A percentile compares a stretch with the other conserved stretches of the same genome.
phyloP scores from a whole-genome alignment of 2,329 filamentous ascomycete genomes.

The Pyricularia grisea region DNA sequence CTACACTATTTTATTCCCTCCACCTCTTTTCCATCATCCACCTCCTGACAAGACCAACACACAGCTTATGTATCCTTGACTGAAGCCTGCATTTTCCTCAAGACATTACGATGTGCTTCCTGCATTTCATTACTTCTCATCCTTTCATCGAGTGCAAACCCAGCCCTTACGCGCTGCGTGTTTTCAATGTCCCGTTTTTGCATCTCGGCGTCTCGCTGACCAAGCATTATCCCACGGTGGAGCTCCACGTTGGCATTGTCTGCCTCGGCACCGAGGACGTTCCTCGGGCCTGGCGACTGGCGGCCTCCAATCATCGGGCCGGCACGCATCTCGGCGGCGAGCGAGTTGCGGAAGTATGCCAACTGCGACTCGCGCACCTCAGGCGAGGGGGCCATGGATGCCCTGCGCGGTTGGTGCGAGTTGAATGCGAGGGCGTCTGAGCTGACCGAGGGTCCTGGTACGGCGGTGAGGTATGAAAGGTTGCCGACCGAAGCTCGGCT shows the following conservation, averaged over 20 bases:
- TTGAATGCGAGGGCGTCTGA: conserved; percentile 33
- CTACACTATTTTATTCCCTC: too few species aligned
- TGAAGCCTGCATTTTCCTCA: conserved; percentile 65
- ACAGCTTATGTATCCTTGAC: conserved; percentile 22
- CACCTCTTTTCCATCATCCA: neutral
- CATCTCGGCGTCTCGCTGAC: conserved; percentile 54
- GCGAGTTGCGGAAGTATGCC: conserved; percentile 56
- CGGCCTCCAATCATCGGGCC: conserved; percentile 17
- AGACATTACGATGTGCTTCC: conserved; percentile 66
- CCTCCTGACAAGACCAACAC: neutral
- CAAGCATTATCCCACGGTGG: conserved; percentile 46
- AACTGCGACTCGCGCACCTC: conserved; percentile 48
- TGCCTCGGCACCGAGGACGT: conserved; percentile 13
- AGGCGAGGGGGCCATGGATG: conserved; percentile 23
- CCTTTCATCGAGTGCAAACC: conserved; percentile 59
- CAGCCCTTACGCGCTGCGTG: conserved; percentile 45
- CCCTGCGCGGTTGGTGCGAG: conserved; percentile 44
- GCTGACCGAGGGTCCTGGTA: conserved; percentile 12
- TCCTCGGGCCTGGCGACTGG: conserved; percentile 21
- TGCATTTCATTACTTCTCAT: conserved; percentile 71
- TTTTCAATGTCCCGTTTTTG: conserved; percentile 49
- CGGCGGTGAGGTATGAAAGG: neutral
- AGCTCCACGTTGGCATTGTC: conserved; percentile 35
- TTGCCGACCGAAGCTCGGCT: neutral
- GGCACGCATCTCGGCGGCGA: conserved; percentile 50